These are phyloP conservation scores for Entoloma clypeatum DNA, from an alignment of 1,284 basidiomycete species.

Conservation along the genomic window DNA sequence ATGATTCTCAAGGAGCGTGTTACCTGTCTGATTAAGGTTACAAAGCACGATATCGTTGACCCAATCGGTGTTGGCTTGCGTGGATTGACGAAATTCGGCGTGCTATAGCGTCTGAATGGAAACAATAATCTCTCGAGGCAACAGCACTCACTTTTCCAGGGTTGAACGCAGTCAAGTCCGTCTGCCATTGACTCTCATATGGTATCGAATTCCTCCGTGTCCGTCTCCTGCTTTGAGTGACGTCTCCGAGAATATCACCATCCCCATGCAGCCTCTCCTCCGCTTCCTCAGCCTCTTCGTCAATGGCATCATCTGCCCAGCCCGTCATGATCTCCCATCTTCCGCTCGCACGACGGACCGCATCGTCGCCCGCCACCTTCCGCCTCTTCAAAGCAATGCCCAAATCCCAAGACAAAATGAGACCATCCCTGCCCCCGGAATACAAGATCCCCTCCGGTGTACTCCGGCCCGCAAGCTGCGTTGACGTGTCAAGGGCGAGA, in stretches of 20 bases:
- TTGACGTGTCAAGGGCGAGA: constrained; percentile 83
- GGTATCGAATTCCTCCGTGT: constrained; percentile 40
- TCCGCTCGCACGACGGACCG: constrained; percentile 28
- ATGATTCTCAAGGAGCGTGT: constrained; percentile 18
- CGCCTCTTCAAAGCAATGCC: constrained; percentile 58
- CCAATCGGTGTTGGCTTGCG: constrained; percentile 92
- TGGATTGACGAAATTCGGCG: constrained; percentile 74
- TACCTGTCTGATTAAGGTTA: constrained; percentile 88
- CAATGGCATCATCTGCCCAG: constrained; percentile 70
- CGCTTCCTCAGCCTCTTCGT: constrained; percentile 53
- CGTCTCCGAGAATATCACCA: constrained; percentile 75
- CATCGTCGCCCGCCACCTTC: constrained; percentile 21
- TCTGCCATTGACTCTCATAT: constrained; percentile 77
- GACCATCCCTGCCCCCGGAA: constrained; percentile 89
- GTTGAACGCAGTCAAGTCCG: constrained; percentile 50
- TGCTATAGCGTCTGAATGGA: constrained; percentile 31
- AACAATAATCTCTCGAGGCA: not conserved
- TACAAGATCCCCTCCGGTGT: constrained; percentile 90
- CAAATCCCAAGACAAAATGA: constrained; percentile 91
- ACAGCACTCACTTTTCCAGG: constrained; percentile 44
- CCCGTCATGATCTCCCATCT: constrained; percentile 78
- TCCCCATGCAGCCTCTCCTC: constrained; percentile 54
- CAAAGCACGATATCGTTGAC: constrained; percentile 93
- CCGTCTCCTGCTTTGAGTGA: constrained; percentile 41
- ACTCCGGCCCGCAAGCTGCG: constrained; percentile 57